Base-by-base conservation (phyloP, 2,329 filamentous ascomycete species). In the Fusarium sp. region DNA sequence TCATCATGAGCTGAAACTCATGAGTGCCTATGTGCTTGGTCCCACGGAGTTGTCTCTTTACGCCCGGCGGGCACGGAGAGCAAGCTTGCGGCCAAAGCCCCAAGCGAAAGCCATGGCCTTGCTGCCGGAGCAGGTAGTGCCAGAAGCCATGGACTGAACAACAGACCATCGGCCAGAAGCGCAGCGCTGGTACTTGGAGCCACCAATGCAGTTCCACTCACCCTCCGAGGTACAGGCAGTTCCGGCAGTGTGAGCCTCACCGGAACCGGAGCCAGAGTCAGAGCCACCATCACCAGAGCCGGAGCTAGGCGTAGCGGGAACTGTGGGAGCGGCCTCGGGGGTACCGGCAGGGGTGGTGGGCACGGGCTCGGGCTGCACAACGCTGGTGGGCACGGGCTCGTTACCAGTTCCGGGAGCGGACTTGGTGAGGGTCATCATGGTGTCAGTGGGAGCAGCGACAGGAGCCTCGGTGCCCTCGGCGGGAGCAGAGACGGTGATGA, bases 161-260 rank as follows among this genome's bases (percentile, higher is more conserved):
- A 75, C 77, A 20, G 87, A 86, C 90, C 90, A 92, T 64, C 80
- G 75, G 7, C 90, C 90, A 16, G 85, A 87, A n/a, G 89, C 90
- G 75, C 90, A 92, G 66, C 89, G 89, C 82, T 92, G 90, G 85
- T 90, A 92, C 59, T 86, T 84, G 27, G 80, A 82, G 59, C 89
- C 89, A 20, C 82, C 84, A 30, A 90, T 82, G 78, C 91, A 92
- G 81, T 89, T 88, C 88, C 88, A 92, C 18, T 81, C 75, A 23
- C 91, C 91, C 76, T 92, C 89, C 5, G 82, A 67, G 37, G 78
- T 81, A 82, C 91, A 92, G 23, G 85, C 64, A 16, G 85, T 81
- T 35, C 85, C 85, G 8, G 83, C 78, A 25, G 79, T 74, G 57
- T 80, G 78, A 64, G 76, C 77, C 45, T 83, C 81, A 30, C 74